Base-by-base conservation (phyloP, 805 yeast genomes). In the Metschnikowia borealis region DNA sequence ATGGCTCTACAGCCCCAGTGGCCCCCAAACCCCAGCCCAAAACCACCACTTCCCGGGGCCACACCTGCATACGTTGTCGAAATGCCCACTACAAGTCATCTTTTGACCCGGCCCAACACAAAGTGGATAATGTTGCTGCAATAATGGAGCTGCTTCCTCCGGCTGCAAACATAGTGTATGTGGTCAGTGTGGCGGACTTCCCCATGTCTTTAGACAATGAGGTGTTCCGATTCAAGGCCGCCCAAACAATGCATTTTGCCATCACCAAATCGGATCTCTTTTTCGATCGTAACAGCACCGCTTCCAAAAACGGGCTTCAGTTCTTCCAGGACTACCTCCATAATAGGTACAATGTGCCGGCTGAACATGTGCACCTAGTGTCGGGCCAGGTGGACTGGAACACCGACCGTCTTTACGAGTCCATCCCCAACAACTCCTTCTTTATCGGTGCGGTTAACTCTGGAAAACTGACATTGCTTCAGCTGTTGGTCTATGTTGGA, bases 121-220 rank as follows among this genome's bases (percentile, higher is more conserved):
- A 68, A 2, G 56, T 60, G 1, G 63, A 59, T 18, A 46, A 63
- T 0, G 55, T 61, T 11, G 60, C 57, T 3, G 47, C 41, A 13
- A 58, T 63, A 20, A 56, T 62, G 54, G 54, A 52, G 5, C 50
- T 54, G 2, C 68, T 79, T 20, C 89, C 83, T 2, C 59, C 57
- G 3, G 57, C 65, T 32, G 76, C 80, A 3, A 73, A 74, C 7
- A 56, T 85, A 1, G 75, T 84, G 2, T 83, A 85, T 60, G 81
- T 87, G 1, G 70, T 85, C 8, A 83, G 86, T 34, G 82, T 86
- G 1, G 64, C 77, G 13, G 96, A 88, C 56, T 87, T 88, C 61
- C 96, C 97, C 1, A 67, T 85, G 38, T 75, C 84, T 6, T 59
- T 84, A 2, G 68, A 76, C 50, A 57, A 61, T 6, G 55, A 60